Percentiles rank a stretch among this genome's conserved stretches.
phyloP scores from a whole-genome alignment of 148 eudicot species.

The Mesembryanthemum crystallinum region DNA sequence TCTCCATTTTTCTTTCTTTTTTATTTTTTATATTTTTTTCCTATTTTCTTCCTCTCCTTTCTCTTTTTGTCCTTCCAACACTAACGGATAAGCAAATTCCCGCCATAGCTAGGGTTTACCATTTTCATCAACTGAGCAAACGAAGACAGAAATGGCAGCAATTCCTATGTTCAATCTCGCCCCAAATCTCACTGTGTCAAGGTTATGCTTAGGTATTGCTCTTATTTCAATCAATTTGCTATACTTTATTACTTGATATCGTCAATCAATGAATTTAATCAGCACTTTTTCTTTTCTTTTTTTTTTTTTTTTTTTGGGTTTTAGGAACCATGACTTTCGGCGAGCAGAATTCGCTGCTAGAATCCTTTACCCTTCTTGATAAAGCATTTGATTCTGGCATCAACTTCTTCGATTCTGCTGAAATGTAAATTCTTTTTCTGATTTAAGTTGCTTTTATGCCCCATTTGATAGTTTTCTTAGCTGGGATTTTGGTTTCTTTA shows the following conservation, averaged over 20 bases:
- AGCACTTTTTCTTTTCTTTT: too few relatives aligned
- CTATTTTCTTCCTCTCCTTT: too few relatives aligned
- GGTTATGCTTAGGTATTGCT: constrained; percentile 59
- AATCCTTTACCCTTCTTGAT: constrained; percentile 63
- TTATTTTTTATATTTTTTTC: not conserved
- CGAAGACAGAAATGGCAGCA: constrained; percentile 19
- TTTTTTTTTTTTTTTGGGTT: too few relatives aligned
- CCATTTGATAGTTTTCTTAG: not conserved
- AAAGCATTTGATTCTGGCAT: constrained; percentile 72
- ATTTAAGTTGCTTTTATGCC: not conserved
- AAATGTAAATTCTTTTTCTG: constrained; percentile 48
- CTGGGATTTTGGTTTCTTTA: too few relatives aligned
- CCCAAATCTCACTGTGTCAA: constrained; percentile 62
- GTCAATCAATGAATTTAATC: not conserved
- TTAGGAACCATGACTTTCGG: constrained; percentile 91
- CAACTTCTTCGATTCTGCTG: constrained; percentile 94
- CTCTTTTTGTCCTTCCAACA: too few relatives aligned
- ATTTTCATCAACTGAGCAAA: not conserved
- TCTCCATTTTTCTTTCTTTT: constrained; percentile 10
- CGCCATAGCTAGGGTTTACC: not conserved
- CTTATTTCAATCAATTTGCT: not conserved
- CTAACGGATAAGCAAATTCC: constrained; percentile 3
- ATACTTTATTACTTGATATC: not conserved
- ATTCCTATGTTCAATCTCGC: constrained; percentile 63
- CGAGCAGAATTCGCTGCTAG: constrained; percentile 57